Evolutionary conservation across 306 rosid genomes (phyloP).

Genomic region (Dryas alaskensis): DNA sequence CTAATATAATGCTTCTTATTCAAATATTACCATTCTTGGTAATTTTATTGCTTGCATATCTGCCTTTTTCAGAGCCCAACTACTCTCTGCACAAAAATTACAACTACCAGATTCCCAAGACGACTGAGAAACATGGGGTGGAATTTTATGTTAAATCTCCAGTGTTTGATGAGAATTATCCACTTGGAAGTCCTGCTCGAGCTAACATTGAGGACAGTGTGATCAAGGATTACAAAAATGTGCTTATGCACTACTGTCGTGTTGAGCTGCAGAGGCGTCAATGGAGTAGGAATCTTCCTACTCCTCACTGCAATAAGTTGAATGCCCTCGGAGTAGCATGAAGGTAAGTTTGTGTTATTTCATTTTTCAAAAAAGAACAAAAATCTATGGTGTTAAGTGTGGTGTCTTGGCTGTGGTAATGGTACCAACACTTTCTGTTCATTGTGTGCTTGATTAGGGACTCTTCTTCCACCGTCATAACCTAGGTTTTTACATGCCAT

Average conservation of each 20-base stretch:
- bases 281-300: conserved; percentile 73
- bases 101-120: conserved; percentile 56
- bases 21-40: conserved; percentile 72
- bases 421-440: background rate
- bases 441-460: conserved; percentile 3
- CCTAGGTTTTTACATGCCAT: background rate
- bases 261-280: conserved; percentile 77
- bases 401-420: background rate
- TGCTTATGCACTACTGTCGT: conserved; percentile 80
- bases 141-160: conserved; percentile 67
- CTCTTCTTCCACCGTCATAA: background rate
- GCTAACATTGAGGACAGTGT: conserved; percentile 57
- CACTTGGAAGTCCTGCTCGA: conserved; percentile 74
- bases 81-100: conserved; percentile 64
- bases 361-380: background rate
- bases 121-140: conserved; percentile 58
- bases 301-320: conserved; percentile 80
- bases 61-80: conserved; percentile 78
- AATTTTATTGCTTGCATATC: conserved; percentile 64
- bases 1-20: conserved; percentile 56
- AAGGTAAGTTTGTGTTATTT: conserved; percentile 42
- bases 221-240: conserved; percentile 56
- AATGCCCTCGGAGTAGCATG: conserved; percentile 47
- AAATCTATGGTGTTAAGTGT: background rate
- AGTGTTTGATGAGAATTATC: conserved; percentile 59